phyloP scores from a whole-genome alignment of 202 grass and related monocot species.

The Musa balbisiana region DNA sequence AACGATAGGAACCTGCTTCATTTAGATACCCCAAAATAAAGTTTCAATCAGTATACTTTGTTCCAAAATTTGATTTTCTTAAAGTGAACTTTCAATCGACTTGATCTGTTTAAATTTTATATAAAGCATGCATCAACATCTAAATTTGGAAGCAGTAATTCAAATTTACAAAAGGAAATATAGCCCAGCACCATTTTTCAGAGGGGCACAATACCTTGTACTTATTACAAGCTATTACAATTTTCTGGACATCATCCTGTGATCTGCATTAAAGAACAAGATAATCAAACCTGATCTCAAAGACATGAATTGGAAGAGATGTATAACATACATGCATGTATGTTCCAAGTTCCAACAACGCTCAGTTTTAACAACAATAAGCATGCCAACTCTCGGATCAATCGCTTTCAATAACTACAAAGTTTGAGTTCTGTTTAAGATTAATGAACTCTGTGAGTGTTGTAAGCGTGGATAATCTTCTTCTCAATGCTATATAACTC shows the following conservation, averaged over 20 bases:
- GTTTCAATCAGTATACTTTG: background rate
- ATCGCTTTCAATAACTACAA: too few relatives aligned
- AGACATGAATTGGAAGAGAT: background rate
- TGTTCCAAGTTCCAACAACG: too few relatives aligned
- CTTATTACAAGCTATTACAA: conserved; percentile 72
- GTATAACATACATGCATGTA: background rate
- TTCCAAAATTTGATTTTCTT: background rate
- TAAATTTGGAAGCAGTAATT: background rate
- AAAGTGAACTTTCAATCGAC: background rate
- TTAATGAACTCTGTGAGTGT: too few relatives aligned
- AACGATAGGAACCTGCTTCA: conserved; percentile 69
- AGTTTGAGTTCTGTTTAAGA: too few relatives aligned
- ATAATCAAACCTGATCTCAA: background rate
- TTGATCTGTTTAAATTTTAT: background rate
- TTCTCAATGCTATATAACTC: too few relatives aligned
- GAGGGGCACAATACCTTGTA: conserved; percentile 43
- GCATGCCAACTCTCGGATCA: too few relatives aligned
- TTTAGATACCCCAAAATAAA: background rate
- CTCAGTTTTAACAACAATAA: too few relatives aligned
- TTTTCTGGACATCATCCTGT: conserved; percentile 66
- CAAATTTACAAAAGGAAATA: background rate
- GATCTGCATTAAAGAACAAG: conserved; percentile 35
- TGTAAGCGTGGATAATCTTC: too few relatives aligned
- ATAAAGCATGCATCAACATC: background rate
- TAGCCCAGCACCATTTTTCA: background rate